Evolutionary conservation across 2,329 filamentous ascomycete species (phyloP).

Genomic region (Fonsecaea nubica): DNA sequence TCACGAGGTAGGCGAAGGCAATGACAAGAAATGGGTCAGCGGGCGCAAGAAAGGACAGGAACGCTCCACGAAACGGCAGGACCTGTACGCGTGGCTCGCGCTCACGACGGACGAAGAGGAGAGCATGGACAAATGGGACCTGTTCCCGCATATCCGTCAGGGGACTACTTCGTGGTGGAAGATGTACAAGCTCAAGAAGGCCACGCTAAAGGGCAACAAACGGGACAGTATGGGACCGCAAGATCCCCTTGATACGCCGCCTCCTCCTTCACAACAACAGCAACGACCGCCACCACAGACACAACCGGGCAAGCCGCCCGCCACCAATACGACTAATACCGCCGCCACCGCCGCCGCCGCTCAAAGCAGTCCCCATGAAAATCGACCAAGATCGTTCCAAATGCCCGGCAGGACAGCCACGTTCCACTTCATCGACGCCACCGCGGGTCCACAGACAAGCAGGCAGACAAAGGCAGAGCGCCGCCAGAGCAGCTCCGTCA

Average conservation of each 20-base stretch:
- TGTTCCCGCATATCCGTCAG: conserved; percentile 32
- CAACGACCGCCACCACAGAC: too few relatives aligned
- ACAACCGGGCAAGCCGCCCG: neutral
- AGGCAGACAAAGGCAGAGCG: neutral
- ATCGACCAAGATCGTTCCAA: conserved; percentile 2
- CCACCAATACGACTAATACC: neutral
- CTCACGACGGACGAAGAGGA: conserved; percentile 30
- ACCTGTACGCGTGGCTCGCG: conserved; percentile 37
- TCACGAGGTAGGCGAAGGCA: conserved; percentile 4
- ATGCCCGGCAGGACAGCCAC: conserved; percentile 11
- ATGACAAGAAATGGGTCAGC: conserved; percentile 10
- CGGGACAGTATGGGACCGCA: conserved; percentile 27
- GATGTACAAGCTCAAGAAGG: conserved; percentile 30
- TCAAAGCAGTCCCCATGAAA: neutral
- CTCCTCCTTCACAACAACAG: too few relatives aligned
- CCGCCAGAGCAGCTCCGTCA: neutral
- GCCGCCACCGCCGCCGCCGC: neutral
- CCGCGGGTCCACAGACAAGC: neutral
- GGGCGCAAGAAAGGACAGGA: conserved; percentile 6
- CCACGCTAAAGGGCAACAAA: conserved; percentile 10
- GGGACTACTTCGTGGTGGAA: conserved; percentile 28
- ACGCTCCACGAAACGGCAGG: conserved; percentile 30
- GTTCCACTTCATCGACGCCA: neutral
- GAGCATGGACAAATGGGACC: conserved; percentile 37
- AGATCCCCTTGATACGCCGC: neutral